Percentiles rank a stretch among this genome's conserved stretches.
Conservation (phyloP, 805 yeast genomes). For the Saccharomycopsis oosterbeekiorum region DNA sequence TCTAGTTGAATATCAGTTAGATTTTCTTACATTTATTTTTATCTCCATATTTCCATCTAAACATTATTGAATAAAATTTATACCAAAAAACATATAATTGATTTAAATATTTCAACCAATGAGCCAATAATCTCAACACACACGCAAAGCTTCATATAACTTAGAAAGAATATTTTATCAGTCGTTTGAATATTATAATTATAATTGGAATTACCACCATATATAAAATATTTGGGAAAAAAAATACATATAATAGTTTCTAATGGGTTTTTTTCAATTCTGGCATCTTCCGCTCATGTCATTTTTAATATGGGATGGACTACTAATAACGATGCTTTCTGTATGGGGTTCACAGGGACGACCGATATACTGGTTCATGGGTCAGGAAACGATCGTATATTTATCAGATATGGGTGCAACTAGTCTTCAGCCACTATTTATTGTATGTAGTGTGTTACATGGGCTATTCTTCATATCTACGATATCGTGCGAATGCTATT, state of each 20-base stretch:
- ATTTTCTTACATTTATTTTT: no score
- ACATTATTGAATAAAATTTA: no score
- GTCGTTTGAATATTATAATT: neutral
- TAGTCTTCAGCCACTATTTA: conserved; percentile 73
- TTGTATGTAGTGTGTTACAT: conserved; percentile 67
- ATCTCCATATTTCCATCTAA: no score
- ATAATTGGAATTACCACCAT: neutral
- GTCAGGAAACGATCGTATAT: conserved; percentile 47
- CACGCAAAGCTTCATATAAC: no score
- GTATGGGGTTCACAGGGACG: conserved; percentile 78
- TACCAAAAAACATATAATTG: no score
- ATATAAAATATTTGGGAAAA: neutral
- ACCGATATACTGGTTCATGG: conserved; percentile 55
- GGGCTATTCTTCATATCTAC: conserved; percentile 64
- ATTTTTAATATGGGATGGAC: conserved; percentile 76
- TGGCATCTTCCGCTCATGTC: conserved; percentile 53
- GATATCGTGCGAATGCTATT: conserved; percentile 48
- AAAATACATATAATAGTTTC: neutral
- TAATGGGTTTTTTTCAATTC: conserved; percentile 24
- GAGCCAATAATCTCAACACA: neutral
- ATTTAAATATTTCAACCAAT: neutral
- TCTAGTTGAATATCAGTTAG: no score
- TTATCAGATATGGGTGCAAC: conserved; percentile 87
- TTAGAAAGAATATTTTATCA: neutral
- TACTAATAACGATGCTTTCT: conserved; percentile 69